These are phyloP conservation scores for Phytophthora sansomeana DNA, from an alignment of 352 stramenopile genomes.

Conservation along the genomic window DNA sequence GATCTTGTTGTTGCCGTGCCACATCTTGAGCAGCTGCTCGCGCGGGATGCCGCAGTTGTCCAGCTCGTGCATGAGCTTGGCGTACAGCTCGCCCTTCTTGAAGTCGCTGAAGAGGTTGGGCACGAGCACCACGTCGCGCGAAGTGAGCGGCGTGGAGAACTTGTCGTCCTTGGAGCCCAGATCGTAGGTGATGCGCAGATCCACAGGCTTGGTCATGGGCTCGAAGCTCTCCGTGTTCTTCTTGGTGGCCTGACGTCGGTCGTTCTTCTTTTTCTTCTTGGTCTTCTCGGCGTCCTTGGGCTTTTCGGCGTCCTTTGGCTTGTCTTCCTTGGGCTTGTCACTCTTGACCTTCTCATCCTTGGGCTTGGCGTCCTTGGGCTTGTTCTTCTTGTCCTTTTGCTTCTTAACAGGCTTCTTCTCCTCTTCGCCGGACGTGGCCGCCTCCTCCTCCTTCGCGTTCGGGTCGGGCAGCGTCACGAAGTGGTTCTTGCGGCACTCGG, in stretches of 20 bases:
- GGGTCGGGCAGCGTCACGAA: constrained; percentile 44
- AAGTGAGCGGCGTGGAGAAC: constrained; percentile 67
- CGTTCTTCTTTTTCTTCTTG: constrained; percentile 55
- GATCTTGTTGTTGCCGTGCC: constrained; percentile 90
- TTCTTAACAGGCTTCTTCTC: constrained; percentile 34
- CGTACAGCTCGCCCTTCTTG: constrained; percentile 76
- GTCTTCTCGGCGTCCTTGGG: constrained; percentile 31
- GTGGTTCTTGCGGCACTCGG: constrained; percentile 67
- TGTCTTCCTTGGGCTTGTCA: constrained; percentile 26
- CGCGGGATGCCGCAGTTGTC: constrained; percentile 70
- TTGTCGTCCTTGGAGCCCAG: constrained; percentile 57
- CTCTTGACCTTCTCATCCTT: constrained; percentile 8
- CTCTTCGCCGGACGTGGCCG: constrained; percentile 3
- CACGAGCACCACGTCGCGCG: constrained; percentile 71
- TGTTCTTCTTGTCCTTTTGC: constrained; percentile 23
- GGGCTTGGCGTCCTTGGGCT: constrained; percentile 12
- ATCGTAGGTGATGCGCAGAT: constrained; percentile 79
- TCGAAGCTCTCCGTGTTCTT: constrained; percentile 87
- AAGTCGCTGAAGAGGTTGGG: constrained; percentile 83
- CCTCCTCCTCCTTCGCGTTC: constrained; percentile 16
- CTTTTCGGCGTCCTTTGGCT: constrained; percentile 18
- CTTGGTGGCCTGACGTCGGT: constrained; percentile 48
- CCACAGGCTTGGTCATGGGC: constrained; percentile 71
- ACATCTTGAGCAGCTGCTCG: constrained; percentile 81
- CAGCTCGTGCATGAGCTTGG: constrained; percentile 69